Evolutionary conservation across 495 filamentous ascomycete genomes (phyloP), one percentile per base, ranked within the genome.

Genomic region (Podospora conica): DNA sequence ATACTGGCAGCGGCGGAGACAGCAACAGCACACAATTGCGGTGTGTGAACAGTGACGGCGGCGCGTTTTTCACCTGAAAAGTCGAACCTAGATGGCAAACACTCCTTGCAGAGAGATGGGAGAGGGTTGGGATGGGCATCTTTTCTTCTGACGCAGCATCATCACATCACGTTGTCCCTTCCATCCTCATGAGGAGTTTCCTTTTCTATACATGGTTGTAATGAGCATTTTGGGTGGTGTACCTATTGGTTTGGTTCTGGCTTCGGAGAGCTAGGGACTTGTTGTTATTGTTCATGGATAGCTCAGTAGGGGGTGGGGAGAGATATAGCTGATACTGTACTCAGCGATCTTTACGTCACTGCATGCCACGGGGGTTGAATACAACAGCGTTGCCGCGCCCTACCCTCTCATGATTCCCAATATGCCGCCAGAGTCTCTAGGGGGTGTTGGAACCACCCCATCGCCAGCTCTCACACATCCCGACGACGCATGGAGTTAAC

Each of bases 181-280:
- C 40, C 40, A 48, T 18, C 9, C 57, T 59, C 29, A 59, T 22
- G 60, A 24, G 21, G 23, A 31, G 24, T 61, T 23, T 53, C 9
- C 22, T 22, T 23, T 18, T 61, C n/a, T 33, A 48, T 33, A 24
- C 29, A 61, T 11, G 23, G 5, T 22, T 63, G 54, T 63, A 63
- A 63, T 63, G 33, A n/a, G 61, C 61, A 63, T 63, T 63, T 63
- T 23, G 61, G 61, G 24, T 63, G 61, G 61, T n/a, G 61, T 24
- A 40, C n/a, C n/a, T n/a, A n/a, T n/a, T n/a, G n/a, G 40, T 48
- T 7, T 48, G 40, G 40, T 48, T 48, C n/a, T 7, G 40, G 40
- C 7, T 6, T 8, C 6, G 18, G 15, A 48, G 15, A 31, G 29
- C 29, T 9, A 31, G 29, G 29, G 11, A 8, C 54, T 55, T 55